Conservation (phyloP, 1,284 basidiomycete genomes). For the Ustilago nuda region DNA sequence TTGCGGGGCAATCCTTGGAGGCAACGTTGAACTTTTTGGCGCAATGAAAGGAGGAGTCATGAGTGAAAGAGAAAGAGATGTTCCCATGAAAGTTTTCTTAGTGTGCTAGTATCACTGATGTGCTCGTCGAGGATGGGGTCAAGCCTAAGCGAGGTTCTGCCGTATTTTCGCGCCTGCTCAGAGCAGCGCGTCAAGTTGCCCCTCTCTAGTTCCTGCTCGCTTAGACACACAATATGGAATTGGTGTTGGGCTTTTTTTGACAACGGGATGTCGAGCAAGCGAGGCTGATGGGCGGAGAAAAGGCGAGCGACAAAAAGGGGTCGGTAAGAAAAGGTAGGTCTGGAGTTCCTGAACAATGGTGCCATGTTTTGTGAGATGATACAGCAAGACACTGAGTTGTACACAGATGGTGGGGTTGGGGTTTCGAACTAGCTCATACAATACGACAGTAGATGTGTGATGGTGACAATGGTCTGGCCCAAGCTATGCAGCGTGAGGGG, state of each 20-base stretch:
- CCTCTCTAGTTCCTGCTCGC: not conserved
- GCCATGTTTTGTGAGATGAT: not conserved
- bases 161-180: not conserved
- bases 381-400: not conserved
- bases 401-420: not conserved
- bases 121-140: not conserved
- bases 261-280: not conserved
- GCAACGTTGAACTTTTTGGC: slow-evolving; percentile 10
- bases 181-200: not conserved
- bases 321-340: not conserved
- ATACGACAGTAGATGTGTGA: not conserved
- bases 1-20: slow-evolving; percentile 19
- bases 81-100: slow-evolving; percentile 7
- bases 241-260: not conserved
- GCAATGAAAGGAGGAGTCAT: not conserved
- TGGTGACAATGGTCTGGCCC: slow-evolving; percentile 1
- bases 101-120: not conserved
- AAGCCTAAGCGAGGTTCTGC: not conserved
- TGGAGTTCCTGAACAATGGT: slow-evolving; percentile 1
- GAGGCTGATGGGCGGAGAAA: not conserved
- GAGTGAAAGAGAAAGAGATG: not conserved
- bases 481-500: slow-evolving; percentile 5
- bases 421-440: not conserved
- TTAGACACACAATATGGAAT: not conserved
- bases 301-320: not conserved